Conservation (phyloP, 768 basidiomycete genomes). For the Paxillus ammoniavirescens region DNA sequence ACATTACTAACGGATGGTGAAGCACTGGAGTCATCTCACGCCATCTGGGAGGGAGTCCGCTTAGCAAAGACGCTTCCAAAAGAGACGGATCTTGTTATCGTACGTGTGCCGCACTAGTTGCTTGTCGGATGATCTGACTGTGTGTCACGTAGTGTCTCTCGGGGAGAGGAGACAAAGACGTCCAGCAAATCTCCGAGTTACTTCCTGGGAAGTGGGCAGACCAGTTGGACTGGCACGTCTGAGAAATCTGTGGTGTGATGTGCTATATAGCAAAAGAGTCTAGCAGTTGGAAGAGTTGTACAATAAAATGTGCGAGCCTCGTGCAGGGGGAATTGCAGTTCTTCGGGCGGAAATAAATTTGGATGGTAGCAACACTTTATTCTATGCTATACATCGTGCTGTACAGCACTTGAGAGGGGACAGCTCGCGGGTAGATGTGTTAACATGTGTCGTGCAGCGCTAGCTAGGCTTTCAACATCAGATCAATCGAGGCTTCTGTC, state of each 20-base stretch:
- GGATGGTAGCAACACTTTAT: too few species aligned
- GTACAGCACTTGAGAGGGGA: too few species aligned
- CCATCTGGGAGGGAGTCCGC: slow-evolving; percentile 88
- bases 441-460: too few species aligned
- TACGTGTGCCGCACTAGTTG: slow-evolving; percentile 41
- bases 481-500: too few species aligned
- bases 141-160: slow-evolving; percentile 68
- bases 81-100: slow-evolving; percentile 87
- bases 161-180: slow-evolving; percentile 97
- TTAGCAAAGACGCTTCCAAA: slow-evolving; percentile 82
- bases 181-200: slow-evolving; percentile 92
- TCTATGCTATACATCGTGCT: too few species aligned
- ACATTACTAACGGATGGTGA: slow-evolving; percentile 4
- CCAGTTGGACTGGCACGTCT: slow-evolving; percentile 88
- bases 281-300: too few species aligned
- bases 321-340: too few species aligned
- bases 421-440: too few species aligned
- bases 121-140: slow-evolving; percentile 8
- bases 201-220: slow-evolving; percentile 94
- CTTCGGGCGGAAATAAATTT: too few species aligned
- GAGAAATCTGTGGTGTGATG: slow-evolving; percentile 1
- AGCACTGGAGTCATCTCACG: slow-evolving; percentile 96
- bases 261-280: too few species aligned
- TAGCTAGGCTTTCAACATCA: too few species aligned
- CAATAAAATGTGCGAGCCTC: too few species aligned